Evolutionary conservation across 208 protist genomes (phyloP).

Genomic region (Sergeia podlipaevii): DNA sequence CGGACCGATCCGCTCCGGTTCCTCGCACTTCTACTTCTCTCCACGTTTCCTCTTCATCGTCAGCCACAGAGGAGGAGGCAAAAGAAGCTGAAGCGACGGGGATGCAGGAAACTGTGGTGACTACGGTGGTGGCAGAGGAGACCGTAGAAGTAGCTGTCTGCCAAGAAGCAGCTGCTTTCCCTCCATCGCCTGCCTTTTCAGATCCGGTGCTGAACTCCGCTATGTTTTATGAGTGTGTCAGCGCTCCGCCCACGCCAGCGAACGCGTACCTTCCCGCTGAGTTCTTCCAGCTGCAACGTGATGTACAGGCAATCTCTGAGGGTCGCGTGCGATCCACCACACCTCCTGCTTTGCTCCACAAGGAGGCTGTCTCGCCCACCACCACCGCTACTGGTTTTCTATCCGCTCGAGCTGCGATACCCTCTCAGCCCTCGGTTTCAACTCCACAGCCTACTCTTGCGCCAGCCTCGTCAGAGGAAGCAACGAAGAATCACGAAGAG

Average conservation of each 20-base stretch:
- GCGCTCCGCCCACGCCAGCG: constrained; percentile 30
- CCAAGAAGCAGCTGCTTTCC: too few relatives aligned
- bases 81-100: background rate
- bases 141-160: too few relatives aligned
- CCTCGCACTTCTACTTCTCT: constrained; percentile 4
- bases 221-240: constrained; percentile 58
- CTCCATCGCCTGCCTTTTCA: constrained; percentile 10
- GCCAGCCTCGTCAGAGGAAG: too few relatives aligned
- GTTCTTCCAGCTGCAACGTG: constrained; percentile 37
- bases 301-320: constrained; percentile 33
- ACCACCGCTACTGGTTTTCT: too few relatives aligned
- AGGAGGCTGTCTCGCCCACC: background rate
- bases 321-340: constrained; percentile 21
- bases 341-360: background rate
- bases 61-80: too few relatives aligned
- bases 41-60: background rate
- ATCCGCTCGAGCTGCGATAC: too few relatives aligned
- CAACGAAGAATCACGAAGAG: too few relatives aligned
- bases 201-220: constrained; percentile 20
- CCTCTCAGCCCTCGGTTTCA: too few relatives aligned
- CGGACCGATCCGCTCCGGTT: constrained; percentile 2
- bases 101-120: background rate
- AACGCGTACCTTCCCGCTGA: constrained; percentile 21
- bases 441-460: too few relatives aligned
- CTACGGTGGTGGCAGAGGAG: background rate